A percentile compares a stretch with the other conserved stretches of the same genome.
phyloP scores from a whole-genome alignment of 441 rosid species.

The Cnidoscolus chayamansa region DNA sequence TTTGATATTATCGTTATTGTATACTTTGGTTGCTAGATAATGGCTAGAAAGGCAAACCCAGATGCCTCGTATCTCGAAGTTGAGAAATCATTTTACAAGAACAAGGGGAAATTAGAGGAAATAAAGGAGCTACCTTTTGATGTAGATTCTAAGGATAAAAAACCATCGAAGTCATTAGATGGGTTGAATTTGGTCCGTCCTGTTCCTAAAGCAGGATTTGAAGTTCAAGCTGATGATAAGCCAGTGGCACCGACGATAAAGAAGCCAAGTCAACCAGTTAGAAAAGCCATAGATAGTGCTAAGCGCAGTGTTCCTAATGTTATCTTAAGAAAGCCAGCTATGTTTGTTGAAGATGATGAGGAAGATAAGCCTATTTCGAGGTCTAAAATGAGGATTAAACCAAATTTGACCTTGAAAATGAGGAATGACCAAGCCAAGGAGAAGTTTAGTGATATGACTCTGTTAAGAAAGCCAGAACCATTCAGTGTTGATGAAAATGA shows the following conservation, averaged over 20 bases:
- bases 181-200: slow-evolving; percentile 69
- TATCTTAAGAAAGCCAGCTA: slow-evolving; percentile 73
- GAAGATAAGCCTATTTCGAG: slow-evolving; percentile 47
- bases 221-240: slow-evolving; percentile 42
- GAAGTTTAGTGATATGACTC: slow-evolving; percentile 68
- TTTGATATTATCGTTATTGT: background rate
- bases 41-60: slow-evolving; percentile 69
- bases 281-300: slow-evolving; percentile 28
- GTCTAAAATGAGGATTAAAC: slow-evolving; percentile 45
- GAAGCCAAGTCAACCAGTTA: slow-evolving; percentile 40
- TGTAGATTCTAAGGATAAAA: slow-evolving; percentile 36
- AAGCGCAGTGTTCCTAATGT: slow-evolving; percentile 68
- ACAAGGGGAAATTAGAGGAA: slow-evolving; percentile 62
- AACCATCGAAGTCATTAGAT: slow-evolving; percentile 40
- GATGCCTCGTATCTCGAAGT: slow-evolving; percentile 67
- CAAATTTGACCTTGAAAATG: slow-evolving; percentile 67
- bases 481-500: slow-evolving; percentile 27
- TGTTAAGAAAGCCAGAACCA: slow-evolving; percentile 70
- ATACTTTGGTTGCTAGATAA: slow-evolving; percentile 49
- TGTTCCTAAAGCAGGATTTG: slow-evolving; percentile 62
- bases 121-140: slow-evolving; percentile 67
- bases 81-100: slow-evolving; percentile 74
- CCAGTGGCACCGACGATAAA: slow-evolving; percentile 34
- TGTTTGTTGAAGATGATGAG: slow-evolving; percentile 50
- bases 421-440: slow-evolving; percentile 45